Percentiles rank a stretch among this genome's conserved stretches.
Evolutionary conservation across 2,329 filamentous ascomycete species (phyloP).

Genomic region (Fusarium ambrosium): DNA sequence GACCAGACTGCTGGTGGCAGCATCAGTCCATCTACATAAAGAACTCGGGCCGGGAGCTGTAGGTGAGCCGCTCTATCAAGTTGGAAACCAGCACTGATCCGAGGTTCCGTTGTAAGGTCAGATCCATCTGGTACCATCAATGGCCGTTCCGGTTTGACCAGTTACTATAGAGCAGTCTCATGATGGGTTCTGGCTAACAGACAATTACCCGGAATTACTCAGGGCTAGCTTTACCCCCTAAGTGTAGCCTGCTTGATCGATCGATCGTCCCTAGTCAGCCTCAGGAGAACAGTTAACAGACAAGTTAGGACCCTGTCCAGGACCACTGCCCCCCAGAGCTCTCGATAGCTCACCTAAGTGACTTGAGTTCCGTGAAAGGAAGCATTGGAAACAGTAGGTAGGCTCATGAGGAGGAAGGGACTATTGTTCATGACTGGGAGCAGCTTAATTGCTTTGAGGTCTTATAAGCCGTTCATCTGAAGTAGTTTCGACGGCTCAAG

Average conservation of each 20-base stretch:
- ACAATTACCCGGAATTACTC: not conserved
- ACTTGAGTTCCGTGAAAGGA: not conserved
- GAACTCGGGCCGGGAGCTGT: not conserved
- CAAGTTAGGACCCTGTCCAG: not conserved
- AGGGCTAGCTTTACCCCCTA: not conserved
- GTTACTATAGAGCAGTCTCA: not conserved
- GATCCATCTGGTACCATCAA: not conserved
- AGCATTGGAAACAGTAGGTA: not conserved
- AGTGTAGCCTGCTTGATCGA: too few relatives aligned
- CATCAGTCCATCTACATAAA: not conserved
- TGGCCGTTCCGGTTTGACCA: not conserved
- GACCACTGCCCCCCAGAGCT: too few relatives aligned
- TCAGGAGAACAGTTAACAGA: not conserved
- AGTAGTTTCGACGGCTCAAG: not conserved
- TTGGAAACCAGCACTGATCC: not conserved
- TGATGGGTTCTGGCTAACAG: too few relatives aligned
- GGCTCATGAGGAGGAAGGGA: not conserved
- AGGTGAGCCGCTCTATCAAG: not conserved
- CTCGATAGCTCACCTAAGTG: not conserved
- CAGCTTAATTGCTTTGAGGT: not conserved
- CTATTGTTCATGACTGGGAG: not conserved
- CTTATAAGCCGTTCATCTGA: not conserved
- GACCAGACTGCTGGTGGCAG: not conserved
- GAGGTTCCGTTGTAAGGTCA: not conserved
- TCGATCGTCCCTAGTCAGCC: fast-evolving